Evolutionary conservation across 1,284 basidiomycete genomes (phyloP).

Genomic region (Gastroboletus turbinatus): DNA sequence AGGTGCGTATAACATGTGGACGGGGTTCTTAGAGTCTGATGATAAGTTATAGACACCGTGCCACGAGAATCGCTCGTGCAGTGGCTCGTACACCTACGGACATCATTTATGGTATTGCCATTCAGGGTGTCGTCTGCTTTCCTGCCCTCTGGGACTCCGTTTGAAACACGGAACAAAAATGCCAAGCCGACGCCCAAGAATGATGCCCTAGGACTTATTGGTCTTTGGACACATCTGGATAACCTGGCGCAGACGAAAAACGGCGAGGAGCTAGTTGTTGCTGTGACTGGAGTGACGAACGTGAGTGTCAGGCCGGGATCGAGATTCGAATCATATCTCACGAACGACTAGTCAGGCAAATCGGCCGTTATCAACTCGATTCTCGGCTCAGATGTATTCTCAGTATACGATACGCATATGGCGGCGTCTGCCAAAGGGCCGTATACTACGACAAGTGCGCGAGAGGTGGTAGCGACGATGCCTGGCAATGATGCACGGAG

Average conservation of each 20-base stretch:
- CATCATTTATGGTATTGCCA: constrained; percentile 69
- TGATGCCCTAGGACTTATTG: constrained; percentile 60
- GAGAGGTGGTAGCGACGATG: constrained; percentile 56
- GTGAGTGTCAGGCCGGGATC: constrained; percentile 41
- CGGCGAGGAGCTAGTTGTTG: constrained; percentile 53
- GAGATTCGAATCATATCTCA: constrained; percentile 8
- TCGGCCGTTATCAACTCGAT: constrained; percentile 82
- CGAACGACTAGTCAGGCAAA: constrained; percentile 64
- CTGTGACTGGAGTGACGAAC: constrained; percentile 76
- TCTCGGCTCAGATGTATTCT: constrained; percentile 48
- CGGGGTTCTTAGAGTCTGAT: constrained; percentile 2
- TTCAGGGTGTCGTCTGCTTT: constrained; percentile 81
- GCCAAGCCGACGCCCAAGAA: constrained; percentile 43
- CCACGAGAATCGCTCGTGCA: constrained; percentile 78
- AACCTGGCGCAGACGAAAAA: constrained; percentile 48
- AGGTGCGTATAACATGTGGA: constrained; percentile 49
- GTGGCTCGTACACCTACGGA: constrained; percentile 75
- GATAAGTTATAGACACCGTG: constrained; percentile 66
- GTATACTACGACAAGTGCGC: constrained; percentile 69
- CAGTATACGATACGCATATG: constrained; percentile 61
- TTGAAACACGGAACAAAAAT: constrained; percentile 30
- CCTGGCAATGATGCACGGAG: constrained; percentile 37
- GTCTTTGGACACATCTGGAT: constrained; percentile 47
- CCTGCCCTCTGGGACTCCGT: constrained; percentile 42
- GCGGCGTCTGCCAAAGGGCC: constrained; percentile 54